phyloP scores from a whole-genome alignment of 805 yeast genomes.

The Ascoidea tarda region DNA sequence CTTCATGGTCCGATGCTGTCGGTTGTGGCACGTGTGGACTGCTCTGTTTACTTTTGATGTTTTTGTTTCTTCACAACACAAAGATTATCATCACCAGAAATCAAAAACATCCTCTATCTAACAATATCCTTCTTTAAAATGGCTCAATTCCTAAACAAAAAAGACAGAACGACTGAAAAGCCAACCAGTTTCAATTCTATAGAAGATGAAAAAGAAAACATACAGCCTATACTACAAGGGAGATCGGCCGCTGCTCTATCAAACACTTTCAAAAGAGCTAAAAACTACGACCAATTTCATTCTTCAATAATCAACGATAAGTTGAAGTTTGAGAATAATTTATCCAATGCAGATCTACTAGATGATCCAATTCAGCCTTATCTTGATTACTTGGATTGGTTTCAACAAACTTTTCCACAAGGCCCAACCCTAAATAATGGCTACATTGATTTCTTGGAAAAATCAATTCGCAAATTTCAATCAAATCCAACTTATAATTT shows the following conservation, averaged over 20 bases:
- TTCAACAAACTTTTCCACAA: slow-evolving; percentile 43
- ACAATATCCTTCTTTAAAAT: too few species aligned
- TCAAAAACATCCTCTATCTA: too few species aligned
- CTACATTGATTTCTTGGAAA: slow-evolving; percentile 47
- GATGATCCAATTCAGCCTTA: slow-evolving; percentile 79
- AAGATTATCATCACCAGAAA: too few species aligned
- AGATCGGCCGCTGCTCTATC: slow-evolving; percentile 49
- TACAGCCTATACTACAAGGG: slow-evolving; percentile 53
- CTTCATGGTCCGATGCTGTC: too few species aligned
- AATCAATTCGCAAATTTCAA: slow-evolving; percentile 50
- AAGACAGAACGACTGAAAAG: too few species aligned
- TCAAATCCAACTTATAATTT: slow-evolving; percentile 33
- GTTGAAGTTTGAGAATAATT: slow-evolving; percentile 30
- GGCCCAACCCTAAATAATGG: slow-evolving; percentile 51
- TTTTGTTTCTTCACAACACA: too few species aligned
- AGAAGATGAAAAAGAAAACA: slow-evolving; percentile 65
- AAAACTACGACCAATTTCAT: slow-evolving; percentile 14
- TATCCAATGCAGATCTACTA: slow-evolving; percentile 38
- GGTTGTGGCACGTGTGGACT: too few species aligned
- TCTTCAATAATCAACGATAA: slow-evolving; percentile 21
- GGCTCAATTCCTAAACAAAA: too few species aligned
- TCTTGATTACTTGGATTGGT: slow-evolving; percentile 68
- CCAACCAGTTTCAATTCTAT: slow-evolving; percentile 23
- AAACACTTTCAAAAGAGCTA: slow-evolving; percentile 21
- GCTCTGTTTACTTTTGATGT: too few species aligned